Percentiles rank a stretch among this genome's conserved stretches.
These are phyloP conservation scores for Dictyostelium brefeldianum DNA, from an alignment of 78 protist species.

Conservation along the genomic window DNA sequence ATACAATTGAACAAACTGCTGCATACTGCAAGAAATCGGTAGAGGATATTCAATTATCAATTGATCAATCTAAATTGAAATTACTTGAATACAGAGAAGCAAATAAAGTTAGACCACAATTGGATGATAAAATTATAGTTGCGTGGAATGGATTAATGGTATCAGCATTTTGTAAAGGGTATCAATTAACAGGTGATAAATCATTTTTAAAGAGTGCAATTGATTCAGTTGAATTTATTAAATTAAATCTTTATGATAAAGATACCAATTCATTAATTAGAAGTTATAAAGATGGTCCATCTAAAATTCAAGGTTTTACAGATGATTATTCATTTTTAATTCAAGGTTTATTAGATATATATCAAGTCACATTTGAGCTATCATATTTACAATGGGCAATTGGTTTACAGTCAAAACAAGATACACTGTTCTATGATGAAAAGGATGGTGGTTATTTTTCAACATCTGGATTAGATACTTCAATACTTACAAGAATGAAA, in stretches of 20 bases:
- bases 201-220: slow-evolving; percentile 47
- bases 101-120: slow-evolving; percentile 78
- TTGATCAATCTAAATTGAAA: not conserved
- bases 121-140: slow-evolving; percentile 89
- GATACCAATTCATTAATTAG: slow-evolving; percentile 33
- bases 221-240: slow-evolving; percentile 66
- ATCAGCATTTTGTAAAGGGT: slow-evolving; percentile 68
- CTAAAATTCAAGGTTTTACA: slow-evolving; percentile 69
- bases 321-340: slow-evolving; percentile 87
- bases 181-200: slow-evolving; percentile 26
- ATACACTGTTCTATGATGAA: slow-evolving; percentile 50
- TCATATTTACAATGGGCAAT: slow-evolving; percentile 55
- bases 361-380: slow-evolving; percentile 28
- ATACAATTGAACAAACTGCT: slow-evolving; percentile 36
- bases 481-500: slow-evolving; percentile 39
- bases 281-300: slow-evolving; percentile 78
- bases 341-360: slow-evolving; percentile 82
- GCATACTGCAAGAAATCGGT: slow-evolving; percentile 23
- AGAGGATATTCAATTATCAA: not conserved
- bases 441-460: slow-evolving; percentile 57
- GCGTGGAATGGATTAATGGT: slow-evolving; percentile 92
- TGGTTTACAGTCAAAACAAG: slow-evolving; percentile 53
- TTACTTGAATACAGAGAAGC: slow-evolving; percentile 40
- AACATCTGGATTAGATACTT: slow-evolving; percentile 8
- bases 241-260: slow-evolving; percentile 21